These are phyloP conservation scores for Naematelia encephala DNA, from an alignment of 768 basidiomycete genomes.

Conservation along the genomic window DNA sequence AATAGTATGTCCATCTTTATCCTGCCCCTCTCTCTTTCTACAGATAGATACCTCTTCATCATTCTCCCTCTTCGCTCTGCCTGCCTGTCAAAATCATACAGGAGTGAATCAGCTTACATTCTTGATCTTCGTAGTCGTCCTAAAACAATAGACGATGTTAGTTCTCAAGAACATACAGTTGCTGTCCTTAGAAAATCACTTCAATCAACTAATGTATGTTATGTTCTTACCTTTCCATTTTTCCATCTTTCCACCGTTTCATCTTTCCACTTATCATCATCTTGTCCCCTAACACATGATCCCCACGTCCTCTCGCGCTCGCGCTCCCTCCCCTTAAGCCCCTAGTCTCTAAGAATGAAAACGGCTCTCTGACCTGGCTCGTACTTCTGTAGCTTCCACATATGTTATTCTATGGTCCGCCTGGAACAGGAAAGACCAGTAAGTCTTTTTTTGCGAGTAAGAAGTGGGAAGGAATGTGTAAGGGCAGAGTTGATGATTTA, in stretches of 20 bases:
- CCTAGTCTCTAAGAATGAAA: background rate
- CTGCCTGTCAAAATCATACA: background rate
- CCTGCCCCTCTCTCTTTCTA: background rate
- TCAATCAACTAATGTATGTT: conserved; percentile 78
- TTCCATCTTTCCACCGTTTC: background rate
- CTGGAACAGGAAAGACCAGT: conserved; percentile 95
- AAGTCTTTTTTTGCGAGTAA: conserved; percentile 12
- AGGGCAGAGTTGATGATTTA: conserved; percentile 14
- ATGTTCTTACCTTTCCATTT: conserved; percentile 2
- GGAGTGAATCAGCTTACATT: background rate
- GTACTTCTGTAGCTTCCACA: conserved; percentile 99
- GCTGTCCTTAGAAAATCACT: conserved; percentile 86
- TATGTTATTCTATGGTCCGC: conserved; percentile 99
- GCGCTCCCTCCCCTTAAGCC: background rate
- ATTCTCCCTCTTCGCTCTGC: background rate
- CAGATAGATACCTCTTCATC: background rate
- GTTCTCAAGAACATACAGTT: conserved; percentile 94
- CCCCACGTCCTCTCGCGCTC: background rate
- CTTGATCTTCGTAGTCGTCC: conserved; percentile 65
- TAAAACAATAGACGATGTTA: conserved; percentile 95
- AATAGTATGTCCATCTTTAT: conserved; percentile 66
- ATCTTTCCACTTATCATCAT: background rate
- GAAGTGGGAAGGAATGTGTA: no score
- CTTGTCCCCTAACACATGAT: background rate
- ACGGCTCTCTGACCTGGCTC: conserved; percentile 7